phyloP scores from a whole-genome alignment of 768 basidiomycete species.

The Termitomyces sp. region DNA sequence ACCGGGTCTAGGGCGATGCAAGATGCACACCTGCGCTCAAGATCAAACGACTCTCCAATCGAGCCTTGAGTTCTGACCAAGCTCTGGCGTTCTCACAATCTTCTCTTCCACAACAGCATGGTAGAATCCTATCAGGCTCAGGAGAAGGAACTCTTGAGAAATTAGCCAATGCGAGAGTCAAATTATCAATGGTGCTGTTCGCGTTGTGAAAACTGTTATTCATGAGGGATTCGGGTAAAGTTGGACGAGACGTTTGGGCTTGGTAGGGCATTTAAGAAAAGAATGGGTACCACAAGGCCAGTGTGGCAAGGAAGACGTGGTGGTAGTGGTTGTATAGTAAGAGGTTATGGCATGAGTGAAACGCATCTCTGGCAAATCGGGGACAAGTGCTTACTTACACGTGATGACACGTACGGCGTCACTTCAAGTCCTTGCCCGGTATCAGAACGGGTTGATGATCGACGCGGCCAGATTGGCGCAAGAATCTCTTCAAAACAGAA shows the following conservation, averaged over 20 bases:
- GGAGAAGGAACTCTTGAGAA: conserved; percentile 76
- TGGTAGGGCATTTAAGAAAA: conserved; percentile 10
- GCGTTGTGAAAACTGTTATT: conserved; percentile 49
- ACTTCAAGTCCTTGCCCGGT: background rate
- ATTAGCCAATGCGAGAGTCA: conserved; percentile 68
- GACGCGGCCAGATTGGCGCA: background rate
- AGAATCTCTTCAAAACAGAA: background rate
- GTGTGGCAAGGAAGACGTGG: conserved; percentile 10
- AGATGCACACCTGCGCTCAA: conserved; percentile 79
- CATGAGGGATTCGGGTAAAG: conserved; percentile 36
- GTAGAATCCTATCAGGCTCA: conserved; percentile 47
- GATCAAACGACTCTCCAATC: conserved; percentile 72
- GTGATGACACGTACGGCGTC: conserved; percentile 2
- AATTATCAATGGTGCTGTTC: conserved; percentile 70
- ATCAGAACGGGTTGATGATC: conserved; percentile 1
- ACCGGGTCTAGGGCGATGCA: background rate
- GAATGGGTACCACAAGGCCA: conserved; percentile 7
- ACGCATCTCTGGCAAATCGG: background rate
- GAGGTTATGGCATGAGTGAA: background rate
- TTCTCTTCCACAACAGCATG: conserved; percentile 65
- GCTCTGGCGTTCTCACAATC: conserved; percentile 62
- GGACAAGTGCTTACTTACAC: conserved; percentile 2
- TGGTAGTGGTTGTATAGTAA: background rate
- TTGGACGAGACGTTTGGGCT: conserved; percentile 28
- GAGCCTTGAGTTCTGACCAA: conserved; percentile 64